Percentiles rank a stretch among this genome's conserved stretches.
Conservation (phyloP, 1,284 basidiomycete species). For the Cryptococcus maquisensis region DNA sequence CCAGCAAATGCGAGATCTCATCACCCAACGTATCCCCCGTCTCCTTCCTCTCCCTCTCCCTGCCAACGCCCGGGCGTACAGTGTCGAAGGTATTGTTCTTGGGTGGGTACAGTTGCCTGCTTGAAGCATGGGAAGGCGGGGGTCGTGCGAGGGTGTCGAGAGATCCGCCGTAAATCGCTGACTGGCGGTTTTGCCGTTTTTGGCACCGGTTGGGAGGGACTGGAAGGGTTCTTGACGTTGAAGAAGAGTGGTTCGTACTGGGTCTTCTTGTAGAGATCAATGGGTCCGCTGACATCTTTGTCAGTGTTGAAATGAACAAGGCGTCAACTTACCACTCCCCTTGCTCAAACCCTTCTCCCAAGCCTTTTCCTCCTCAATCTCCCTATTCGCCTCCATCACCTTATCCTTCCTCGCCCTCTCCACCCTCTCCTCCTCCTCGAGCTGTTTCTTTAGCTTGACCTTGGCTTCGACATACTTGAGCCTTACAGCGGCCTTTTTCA, state of each 20-base stretch:
- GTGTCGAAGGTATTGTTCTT: background rate
- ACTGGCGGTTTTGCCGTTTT: background rate
- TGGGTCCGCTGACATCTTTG: background rate
- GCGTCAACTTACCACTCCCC: constrained; percentile 10
- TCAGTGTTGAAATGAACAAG: background rate
- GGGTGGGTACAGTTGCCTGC: background rate
- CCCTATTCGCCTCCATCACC: constrained; percentile 27
- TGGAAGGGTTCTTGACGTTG: background rate
- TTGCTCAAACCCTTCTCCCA: constrained; percentile 1
- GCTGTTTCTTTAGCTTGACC: constrained; percentile 29
- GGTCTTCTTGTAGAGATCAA: constrained; percentile 2
- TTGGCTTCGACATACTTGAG: constrained; percentile 33
- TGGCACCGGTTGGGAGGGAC: background rate
- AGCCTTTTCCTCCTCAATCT: constrained; percentile 16
- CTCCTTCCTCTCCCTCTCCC: background rate
- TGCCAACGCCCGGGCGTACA: background rate
- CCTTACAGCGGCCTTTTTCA: constrained; percentile 35
- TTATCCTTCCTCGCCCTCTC: constrained; percentile 21
- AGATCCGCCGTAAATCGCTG: background rate
- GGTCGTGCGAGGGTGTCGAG: background rate
- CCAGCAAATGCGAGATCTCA: constrained; percentile 14
- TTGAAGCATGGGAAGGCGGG: background rate
- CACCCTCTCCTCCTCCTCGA: constrained; percentile 26
- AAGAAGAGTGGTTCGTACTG: constrained; percentile 10
- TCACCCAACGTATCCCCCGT: constrained; percentile 6